A percentile compares a stretch with the other conserved stretches of the same genome.
Conservation (phyloP, 1,284 basidiomycete species). For the Ustilago bromivora region DNA sequence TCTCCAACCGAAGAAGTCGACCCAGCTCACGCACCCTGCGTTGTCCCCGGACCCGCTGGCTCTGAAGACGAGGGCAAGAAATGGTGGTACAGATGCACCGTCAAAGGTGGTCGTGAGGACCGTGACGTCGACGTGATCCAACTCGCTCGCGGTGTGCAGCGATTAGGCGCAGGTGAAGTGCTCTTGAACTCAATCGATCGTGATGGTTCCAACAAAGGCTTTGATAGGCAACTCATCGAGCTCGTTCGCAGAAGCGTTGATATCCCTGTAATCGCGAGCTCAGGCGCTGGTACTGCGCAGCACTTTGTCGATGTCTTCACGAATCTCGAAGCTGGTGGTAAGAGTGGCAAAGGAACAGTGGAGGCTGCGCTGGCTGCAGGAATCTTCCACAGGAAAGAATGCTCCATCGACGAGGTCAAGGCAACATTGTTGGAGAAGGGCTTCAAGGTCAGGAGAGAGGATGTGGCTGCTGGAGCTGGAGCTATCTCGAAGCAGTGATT, state of each 20-base stretch:
- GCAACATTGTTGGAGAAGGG: constrained; percentile 59
- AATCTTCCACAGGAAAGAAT: constrained; percentile 94
- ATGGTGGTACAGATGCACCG: constrained; percentile 99
- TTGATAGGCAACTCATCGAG: constrained; percentile 84
- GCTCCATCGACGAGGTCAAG: constrained; percentile 74
- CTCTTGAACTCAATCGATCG: constrained; percentile 96
- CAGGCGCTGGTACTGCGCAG: constrained; percentile 81
- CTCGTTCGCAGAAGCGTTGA: constrained; percentile 80
- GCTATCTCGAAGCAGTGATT: constrained; percentile 45
- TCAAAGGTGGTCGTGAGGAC: constrained; percentile 88
- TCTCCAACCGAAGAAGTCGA: constrained; percentile 72
- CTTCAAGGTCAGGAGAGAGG: constrained; percentile 57
- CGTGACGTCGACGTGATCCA: constrained; percentile 93
- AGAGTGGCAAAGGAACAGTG: constrained; percentile 71
- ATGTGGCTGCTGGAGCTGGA: constrained; percentile 47
- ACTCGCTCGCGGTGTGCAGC: constrained; percentile 87
- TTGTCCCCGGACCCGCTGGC: constrained; percentile 70
- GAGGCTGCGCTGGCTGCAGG: constrained; percentile 97
- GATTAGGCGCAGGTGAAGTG: constrained; percentile 93
- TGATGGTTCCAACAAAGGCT: constrained; percentile 92
- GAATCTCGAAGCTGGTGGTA: constrained; percentile 3
- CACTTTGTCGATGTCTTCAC: constrained; percentile 84
- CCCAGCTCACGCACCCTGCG: constrained; percentile 70
- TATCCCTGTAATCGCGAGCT: constrained; percentile 94
- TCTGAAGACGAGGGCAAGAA: constrained; percentile 76